Conservation (phyloP, 306 rosid species). For the Vicia sativa region DNA sequence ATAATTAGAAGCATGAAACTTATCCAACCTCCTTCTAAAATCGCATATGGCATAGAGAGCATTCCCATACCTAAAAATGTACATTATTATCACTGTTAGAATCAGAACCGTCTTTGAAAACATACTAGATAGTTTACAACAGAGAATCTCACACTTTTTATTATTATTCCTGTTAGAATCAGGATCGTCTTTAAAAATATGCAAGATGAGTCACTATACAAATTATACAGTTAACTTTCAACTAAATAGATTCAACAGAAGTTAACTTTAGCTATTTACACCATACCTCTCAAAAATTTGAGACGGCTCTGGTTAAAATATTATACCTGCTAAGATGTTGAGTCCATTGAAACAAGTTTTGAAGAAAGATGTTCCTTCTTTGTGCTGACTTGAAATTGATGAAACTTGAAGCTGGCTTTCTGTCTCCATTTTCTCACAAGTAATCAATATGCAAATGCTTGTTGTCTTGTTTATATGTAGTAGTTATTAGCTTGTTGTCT, state of each 20-base stretch:
- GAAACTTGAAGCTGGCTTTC: constrained; percentile 45
- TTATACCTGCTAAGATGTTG: constrained; percentile 57
- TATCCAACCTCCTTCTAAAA: constrained; percentile 80
- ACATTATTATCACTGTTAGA: background rate
- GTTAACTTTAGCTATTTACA: too few relatives aligned
- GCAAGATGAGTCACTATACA: too few relatives aligned
- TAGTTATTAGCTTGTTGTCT: too few relatives aligned
- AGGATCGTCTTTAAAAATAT: too few relatives aligned
- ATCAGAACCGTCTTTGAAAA: too few relatives aligned
- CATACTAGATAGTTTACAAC: too few relatives aligned
- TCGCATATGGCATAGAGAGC: constrained; percentile 74
- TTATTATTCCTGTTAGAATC: too few relatives aligned
- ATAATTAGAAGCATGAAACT: constrained; percentile 51
- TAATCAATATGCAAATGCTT: background rate
- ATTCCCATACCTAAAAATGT: constrained; percentile 66
- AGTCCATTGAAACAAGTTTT: constrained; percentile 76
- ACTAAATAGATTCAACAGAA: too few relatives aligned
- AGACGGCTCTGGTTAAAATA: too few relatives aligned
- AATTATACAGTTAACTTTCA: too few relatives aligned
- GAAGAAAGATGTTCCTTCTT: constrained; percentile 56
- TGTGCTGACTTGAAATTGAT: constrained; percentile 34
- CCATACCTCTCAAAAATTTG: too few relatives aligned
- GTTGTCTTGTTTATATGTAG: background rate
- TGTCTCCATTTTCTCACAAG: constrained; percentile 51
- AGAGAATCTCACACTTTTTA: too few relatives aligned